These are phyloP conservation scores for Albatrellus sp. DNA, from an alignment of 1,284 basidiomycete genomes.

Conservation along the genomic window DNA sequence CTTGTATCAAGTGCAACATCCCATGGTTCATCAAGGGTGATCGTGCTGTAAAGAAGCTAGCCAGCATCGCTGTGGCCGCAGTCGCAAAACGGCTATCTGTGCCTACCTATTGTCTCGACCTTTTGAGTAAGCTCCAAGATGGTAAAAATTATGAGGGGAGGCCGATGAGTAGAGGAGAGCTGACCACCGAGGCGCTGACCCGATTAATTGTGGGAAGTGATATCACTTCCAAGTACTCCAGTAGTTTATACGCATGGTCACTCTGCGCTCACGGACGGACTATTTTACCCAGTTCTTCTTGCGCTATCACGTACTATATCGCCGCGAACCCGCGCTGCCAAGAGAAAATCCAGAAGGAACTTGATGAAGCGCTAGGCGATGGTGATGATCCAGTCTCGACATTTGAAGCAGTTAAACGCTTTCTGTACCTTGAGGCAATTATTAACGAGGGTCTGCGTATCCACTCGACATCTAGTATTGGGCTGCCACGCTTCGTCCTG, in stretches of 20 bases:
- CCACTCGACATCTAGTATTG: conserved; percentile 72
- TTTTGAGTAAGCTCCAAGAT: conserved; percentile 69
- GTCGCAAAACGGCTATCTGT: conserved; percentile 63
- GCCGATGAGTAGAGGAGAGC: conserved; percentile 65
- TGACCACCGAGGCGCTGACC: conserved; percentile 81
- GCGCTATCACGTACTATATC: conserved; percentile 78
- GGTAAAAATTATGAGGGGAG: conserved; percentile 72
- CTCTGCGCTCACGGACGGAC: no score
- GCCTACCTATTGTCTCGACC: conserved; percentile 60
- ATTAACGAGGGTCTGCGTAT: conserved; percentile 75
- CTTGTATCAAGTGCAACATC: conserved; percentile 41
- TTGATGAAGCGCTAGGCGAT: conserved; percentile 61
- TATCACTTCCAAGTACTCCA: conserved; percentile 68
- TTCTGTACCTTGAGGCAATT: conserved; percentile 70
- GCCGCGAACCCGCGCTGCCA: conserved; percentile 56
- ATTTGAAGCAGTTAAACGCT: conserved; percentile 51
- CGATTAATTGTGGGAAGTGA: conserved; percentile 80
- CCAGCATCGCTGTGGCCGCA: conserved; percentile 73
- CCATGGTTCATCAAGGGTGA: conserved; percentile 73
- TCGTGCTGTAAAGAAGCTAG: conserved; percentile 59
- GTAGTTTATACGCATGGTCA: not conserved
- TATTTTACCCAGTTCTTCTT: conserved; percentile 47
- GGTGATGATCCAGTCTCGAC: conserved; percentile 36
- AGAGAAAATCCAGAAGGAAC: conserved; percentile 64
- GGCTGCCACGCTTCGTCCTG: conserved; percentile 68